These are phyloP conservation scores for Microsporum ferrugineum DNA, from an alignment of 2,329 filamentous ascomycete genomes.

Conservation along the genomic window DNA sequence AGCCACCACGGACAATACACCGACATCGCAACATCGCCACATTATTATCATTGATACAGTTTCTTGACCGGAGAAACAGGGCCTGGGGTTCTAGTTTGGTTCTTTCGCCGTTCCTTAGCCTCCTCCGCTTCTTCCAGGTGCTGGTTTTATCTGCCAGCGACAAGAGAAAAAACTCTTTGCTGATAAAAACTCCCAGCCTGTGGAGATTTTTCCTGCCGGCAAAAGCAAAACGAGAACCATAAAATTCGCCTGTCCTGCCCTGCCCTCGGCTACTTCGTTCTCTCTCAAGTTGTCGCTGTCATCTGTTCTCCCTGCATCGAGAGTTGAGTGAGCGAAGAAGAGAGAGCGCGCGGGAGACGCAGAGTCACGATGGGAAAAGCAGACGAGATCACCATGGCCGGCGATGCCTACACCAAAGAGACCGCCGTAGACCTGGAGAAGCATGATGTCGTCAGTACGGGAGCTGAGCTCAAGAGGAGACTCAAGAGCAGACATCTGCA, in stretches of 20 bases:
- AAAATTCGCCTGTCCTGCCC: neutral
- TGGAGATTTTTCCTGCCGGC: neutral
- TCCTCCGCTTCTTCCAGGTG: neutral
- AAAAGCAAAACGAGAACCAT: neutral
- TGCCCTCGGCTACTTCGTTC: neutral
- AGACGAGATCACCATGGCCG: neutral
- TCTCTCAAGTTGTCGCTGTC: neutral
- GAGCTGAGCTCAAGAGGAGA: slow-evolving; percentile 54
- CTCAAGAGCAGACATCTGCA: slow-evolving; percentile 82
- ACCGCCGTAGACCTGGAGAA: slow-evolving; percentile 25
- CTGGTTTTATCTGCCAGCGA: neutral
- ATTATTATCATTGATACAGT: neutral
- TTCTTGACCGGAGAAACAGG: neutral
- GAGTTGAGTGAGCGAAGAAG: no score
- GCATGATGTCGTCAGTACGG: slow-evolving; percentile 45
- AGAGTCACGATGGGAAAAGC: neutral
- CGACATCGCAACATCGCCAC: neutral
- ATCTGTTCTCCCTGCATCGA: neutral
- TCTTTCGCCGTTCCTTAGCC: neutral
- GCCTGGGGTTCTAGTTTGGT: neutral
- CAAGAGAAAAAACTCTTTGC: neutral
- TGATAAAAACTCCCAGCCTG: neutral
- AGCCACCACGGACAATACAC: neutral
- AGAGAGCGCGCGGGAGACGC: neutral
- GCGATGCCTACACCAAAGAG: neutral